Conservation (phyloP, 1,139 yeast genomes). For the Suhomyces ambrosiae region DNA sequence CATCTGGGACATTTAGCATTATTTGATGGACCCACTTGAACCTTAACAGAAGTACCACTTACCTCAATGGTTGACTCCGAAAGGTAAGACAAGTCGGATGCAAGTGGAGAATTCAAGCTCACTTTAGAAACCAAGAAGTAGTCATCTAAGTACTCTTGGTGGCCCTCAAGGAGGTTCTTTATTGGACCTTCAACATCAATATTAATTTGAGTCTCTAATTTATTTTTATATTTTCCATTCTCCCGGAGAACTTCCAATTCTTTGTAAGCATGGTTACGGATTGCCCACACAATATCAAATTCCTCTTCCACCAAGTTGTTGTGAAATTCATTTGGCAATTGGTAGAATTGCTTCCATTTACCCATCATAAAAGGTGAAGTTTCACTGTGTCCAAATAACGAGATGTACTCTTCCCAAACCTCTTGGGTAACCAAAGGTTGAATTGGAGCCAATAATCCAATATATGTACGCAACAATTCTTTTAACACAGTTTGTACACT, state of each 20-base stretch:
- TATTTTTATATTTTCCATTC: slow-evolving; percentile 54
- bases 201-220: slow-evolving; percentile 60
- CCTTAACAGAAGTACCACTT: slow-evolving; percentile 30
- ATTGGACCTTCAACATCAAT: slow-evolving; percentile 25
- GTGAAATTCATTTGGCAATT: slow-evolving; percentile 28
- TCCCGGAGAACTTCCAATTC: slow-evolving; percentile 35
- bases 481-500: slow-evolving; percentile 73
- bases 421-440: slow-evolving; percentile 86
- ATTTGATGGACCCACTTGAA: slow-evolving; percentile 48
- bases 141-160: slow-evolving; percentile 48
- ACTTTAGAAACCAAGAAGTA: slow-evolving; percentile 69
- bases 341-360: slow-evolving; percentile 33
- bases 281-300: slow-evolving; percentile 44
- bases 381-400: slow-evolving; percentile 28
- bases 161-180: slow-evolving; percentile 22
- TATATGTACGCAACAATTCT: slow-evolving; percentile 61
- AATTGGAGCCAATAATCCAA: slow-evolving; percentile 74
- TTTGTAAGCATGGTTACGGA: slow-evolving; percentile 53
- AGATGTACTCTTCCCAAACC: slow-evolving; percentile 67
- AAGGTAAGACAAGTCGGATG: background rate
- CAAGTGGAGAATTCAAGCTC: slow-evolving; percentile 25
- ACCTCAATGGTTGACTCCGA: slow-evolving; percentile 16
- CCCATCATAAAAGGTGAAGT: slow-evolving; percentile 58
- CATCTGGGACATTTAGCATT: slow-evolving; percentile 84
- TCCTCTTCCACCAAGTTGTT: slow-evolving; percentile 37